Percentiles rank a stretch among this genome's conserved stretches.
Conservation (phyloP, 1,139 yeast genomes). For the Yamadazyma sp. region DNA sequence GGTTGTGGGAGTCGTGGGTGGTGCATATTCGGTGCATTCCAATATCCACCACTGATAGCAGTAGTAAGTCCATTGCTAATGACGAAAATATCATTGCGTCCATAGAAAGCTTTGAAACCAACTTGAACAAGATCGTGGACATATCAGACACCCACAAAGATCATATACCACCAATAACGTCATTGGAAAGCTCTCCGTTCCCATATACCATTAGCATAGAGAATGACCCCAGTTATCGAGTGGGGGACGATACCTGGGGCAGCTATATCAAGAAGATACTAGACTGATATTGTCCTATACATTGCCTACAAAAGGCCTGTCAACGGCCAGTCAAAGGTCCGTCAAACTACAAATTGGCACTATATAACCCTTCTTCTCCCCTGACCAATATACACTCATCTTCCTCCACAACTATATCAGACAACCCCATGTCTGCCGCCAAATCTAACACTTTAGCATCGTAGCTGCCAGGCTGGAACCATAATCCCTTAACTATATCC, state of each 20-base stretch:
- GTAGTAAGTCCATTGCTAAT: slow-evolving; percentile 1
- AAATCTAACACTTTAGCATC: slow-evolving; percentile 51
- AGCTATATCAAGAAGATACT: slow-evolving; percentile 48
- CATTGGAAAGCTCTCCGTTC: slow-evolving; percentile 66
- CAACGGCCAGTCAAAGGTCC: no score
- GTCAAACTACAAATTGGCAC: slow-evolving; percentile 23
- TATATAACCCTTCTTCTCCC: slow-evolving; percentile 57
- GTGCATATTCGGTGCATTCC: slow-evolving; percentile 39
- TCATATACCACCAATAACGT: slow-evolving; percentile 74
- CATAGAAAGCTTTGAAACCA: slow-evolving; percentile 39
- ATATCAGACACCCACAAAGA: slow-evolving; percentile 55
- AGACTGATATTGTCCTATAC: slow-evolving; percentile 20
- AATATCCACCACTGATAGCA: slow-evolving; percentile 6
- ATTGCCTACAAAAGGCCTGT: no score
- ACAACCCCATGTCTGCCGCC: slow-evolving; percentile 38
- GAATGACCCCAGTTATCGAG: slow-evolving; percentile 13
- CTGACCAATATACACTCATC: slow-evolving; percentile 71
- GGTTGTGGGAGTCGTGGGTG: slow-evolving; percentile 47
- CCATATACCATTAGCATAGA: slow-evolving; percentile 48
- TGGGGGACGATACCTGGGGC: slow-evolving; percentile 38
- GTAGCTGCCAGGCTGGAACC: slow-evolving; percentile 86
- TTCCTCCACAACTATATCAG: slow-evolving; percentile 50
- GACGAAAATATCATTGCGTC: slow-evolving; percentile 23
- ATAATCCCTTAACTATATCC: slow-evolving; percentile 52
- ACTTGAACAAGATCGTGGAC: slow-evolving; percentile 48